Base-by-base conservation (phyloP, 305 asterid genomes). In the Withania somnifera region DNA sequence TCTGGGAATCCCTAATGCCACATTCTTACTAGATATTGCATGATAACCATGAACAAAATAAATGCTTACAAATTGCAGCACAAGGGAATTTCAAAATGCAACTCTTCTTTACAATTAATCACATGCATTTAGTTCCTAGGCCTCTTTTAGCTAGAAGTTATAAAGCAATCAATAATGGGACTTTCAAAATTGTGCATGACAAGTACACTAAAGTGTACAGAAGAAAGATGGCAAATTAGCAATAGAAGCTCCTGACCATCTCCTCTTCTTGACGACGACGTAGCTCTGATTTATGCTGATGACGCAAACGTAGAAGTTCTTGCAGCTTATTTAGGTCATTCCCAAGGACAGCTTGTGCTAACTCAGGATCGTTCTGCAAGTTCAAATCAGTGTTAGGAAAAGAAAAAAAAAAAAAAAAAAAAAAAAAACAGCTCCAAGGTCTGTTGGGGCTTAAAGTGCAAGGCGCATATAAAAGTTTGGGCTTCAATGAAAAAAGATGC, bases 321-420 rank as follows among this genome's bases (percentile, higher is more conserved):
- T 95, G 99, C 89, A 95, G 86, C 89, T 64, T 90, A 83, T 93
- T 89, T 84, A 92, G 88, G 87, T 95, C 98, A 86, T 94, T 94
- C 69, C 98, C 98, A 78, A 95, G 95, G 89, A 94, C 69, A 84
- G 87, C 90, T 91, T 93, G 99, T 85, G 98, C 99, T 77, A 95
- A 86, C 88, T 95, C 98, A 68, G 98, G 99, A 89, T 95, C 98
- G 78, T 85, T 93, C 99, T 95, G 85, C 82, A 82, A 86, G 84
- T 80, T 80, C n/a, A n/a, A n/a, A n/a, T n/a, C n/a, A n/a, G n/a
- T n/a, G n/a, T n/a, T n/a, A n/a, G n/a, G n/a, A n/a, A n/a, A n/a
- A n/a, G n/a, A n/a, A n/a, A n/a, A n/a, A n/a, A n/a, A n/a, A n/a
- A n/a, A n/a, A n/a, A n/a, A n/a, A n/a, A n/a, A n/a, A n/a, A n/a